Evolutionary conservation across 1,284 basidiomycete genomes (phyloP), one percentile per base, ranked within the genome.

Genomic region (Laetiporus sulphureus): DNA sequence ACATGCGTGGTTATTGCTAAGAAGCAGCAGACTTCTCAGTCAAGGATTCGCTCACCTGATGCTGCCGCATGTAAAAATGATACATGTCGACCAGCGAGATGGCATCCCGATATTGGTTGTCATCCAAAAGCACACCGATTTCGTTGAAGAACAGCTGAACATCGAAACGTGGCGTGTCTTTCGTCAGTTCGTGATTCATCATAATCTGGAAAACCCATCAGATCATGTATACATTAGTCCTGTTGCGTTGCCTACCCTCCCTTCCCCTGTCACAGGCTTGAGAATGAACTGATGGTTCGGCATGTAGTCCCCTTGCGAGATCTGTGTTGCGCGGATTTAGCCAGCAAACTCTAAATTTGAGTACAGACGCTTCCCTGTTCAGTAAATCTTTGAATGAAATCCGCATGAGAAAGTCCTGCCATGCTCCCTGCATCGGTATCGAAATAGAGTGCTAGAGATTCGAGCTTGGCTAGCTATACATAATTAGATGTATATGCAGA

Each of bases 61-160:
- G 86, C 52, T 91, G 90, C 41, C 96, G 82, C 36, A 84, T 77
- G 65, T 95, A 98, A 50, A 99, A 89, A 61, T 99, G 95, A 66
- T 97, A 98, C 73, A 98, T 91, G 61, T 99, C 95, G 47, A 94
- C 72, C 40, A 99, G 78, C 16, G 91, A 95, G 49, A 99, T 90
- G 11, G 79, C 82, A 62, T 99, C 93, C 35, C 92, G 81, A 61
- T 99, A 99, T 64, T 99, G 97, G 52, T 95, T 81, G 51, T 93
- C 83, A 59, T 99, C 95, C 44, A 99, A 68, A 10, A 87, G 77
- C 44, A 99, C 83, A 5, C 89, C 94, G 41, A 99, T 93, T 64
- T 98, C 91, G 55, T 97, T 84, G 60, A 99, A 99, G 15, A 88
- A 69, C 21, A 99, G 73, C 56, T 93, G 83, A 1, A 91, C 79